phyloP scores from a whole-genome alignment of 2,329 filamentous ascomycete species.

The Phialophora macrospora region DNA sequence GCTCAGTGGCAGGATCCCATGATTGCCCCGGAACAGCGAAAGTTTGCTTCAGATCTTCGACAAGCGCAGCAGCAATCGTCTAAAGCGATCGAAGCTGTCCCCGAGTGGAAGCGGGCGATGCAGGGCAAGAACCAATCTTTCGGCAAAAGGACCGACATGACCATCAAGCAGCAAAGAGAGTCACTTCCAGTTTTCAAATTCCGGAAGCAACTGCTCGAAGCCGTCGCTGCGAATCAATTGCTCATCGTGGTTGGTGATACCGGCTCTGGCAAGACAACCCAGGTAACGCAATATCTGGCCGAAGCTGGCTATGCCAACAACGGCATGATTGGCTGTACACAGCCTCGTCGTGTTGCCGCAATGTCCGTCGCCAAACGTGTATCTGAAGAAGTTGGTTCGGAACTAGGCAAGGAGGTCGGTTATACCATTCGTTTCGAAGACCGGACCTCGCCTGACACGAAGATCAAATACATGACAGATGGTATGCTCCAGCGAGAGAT shows the following conservation, averaged over 20 bases:
- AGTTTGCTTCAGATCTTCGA: slow-evolving; percentile 87
- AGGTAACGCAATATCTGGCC: slow-evolving; percentile 92
- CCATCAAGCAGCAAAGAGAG: slow-evolving; percentile 93
- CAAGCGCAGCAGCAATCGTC: slow-evolving; percentile 63
- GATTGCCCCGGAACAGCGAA: slow-evolving; percentile 79
- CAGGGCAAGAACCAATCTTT: slow-evolving; percentile 78
- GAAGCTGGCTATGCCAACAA: slow-evolving; percentile 89
- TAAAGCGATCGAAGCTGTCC: slow-evolving; percentile 69
- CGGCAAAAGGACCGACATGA: slow-evolving; percentile 85
- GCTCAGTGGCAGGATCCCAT: slow-evolving; percentile 98
- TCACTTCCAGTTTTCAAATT: slow-evolving; percentile 88
- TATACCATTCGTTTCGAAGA: slow-evolving; percentile 99
- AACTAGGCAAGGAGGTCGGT: slow-evolving; percentile 88
- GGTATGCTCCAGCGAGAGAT: slow-evolving; percentile 97
- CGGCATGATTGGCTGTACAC: slow-evolving; percentile 95
- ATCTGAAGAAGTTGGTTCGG: slow-evolving; percentile 90
- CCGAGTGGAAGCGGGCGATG: slow-evolving; percentile 90
- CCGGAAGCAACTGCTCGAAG: slow-evolving; percentile 82
- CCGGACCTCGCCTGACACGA: slow-evolving; percentile 81
- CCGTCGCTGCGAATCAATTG: slow-evolving; percentile 84
- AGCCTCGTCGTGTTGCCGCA: slow-evolving; percentile 92
- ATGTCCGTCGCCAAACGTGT: slow-evolving; percentile 99
- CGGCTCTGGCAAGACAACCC: slow-evolving; percentile 95
- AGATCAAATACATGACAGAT: slow-evolving; percentile 99
- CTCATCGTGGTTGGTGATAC: slow-evolving; percentile 97